Conservation (phyloP, 176 grass and related monocot genomes). For the Bolboschoenus planiculmis region DNA sequence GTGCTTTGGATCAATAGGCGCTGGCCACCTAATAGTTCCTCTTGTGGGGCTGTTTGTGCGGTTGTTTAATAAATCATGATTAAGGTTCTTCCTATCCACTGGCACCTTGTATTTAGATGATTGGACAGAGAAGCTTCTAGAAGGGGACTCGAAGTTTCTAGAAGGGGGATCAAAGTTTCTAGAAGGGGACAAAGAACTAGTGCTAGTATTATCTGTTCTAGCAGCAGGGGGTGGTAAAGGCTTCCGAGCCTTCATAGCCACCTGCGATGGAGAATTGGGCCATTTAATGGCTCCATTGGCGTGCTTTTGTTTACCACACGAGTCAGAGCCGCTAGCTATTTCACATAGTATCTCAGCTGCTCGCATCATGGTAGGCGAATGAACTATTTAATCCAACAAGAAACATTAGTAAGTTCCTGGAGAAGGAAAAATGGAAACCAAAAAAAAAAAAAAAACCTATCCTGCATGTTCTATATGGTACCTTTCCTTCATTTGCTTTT, state of each 20-base stretch:
- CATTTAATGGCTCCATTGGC: slow-evolving; percentile 48
- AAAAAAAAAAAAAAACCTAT: not conserved
- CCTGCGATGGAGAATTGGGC: slow-evolving; percentile 60
- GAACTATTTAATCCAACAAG: slow-evolving; percentile 25
- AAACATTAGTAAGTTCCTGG: not conserved
- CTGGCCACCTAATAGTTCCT: slow-evolving; percentile 59
- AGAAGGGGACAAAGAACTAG: slow-evolving; percentile 16
- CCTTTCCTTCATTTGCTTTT: not conserved
- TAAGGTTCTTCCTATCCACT: slow-evolving; percentile 46
- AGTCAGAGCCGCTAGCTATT: slow-evolving; percentile 36
- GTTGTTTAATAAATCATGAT: slow-evolving; percentile 44
- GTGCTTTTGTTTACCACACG: slow-evolving; percentile 32
- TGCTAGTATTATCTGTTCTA: slow-evolving; percentile 49
- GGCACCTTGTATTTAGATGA: slow-evolving; percentile 27
- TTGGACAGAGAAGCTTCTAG: slow-evolving; percentile 21
- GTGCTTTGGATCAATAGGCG: slow-evolving; percentile 41
- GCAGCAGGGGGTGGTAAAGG: slow-evolving; percentile 46
- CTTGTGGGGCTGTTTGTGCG: slow-evolving; percentile 47
- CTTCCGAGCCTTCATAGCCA: slow-evolving; percentile 65
- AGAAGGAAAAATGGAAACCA: not conserved
- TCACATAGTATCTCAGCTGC: slow-evolving; percentile 87
- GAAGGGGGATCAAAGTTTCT: slow-evolving; percentile 20
- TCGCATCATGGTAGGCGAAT: slow-evolving; percentile 25
- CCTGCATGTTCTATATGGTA: not conserved
- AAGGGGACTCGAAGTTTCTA: slow-evolving; percentile 14